phyloP scores from a whole-genome alignment of 2,329 filamentous ascomycete genomes.

The Claviceps paspali region DNA sequence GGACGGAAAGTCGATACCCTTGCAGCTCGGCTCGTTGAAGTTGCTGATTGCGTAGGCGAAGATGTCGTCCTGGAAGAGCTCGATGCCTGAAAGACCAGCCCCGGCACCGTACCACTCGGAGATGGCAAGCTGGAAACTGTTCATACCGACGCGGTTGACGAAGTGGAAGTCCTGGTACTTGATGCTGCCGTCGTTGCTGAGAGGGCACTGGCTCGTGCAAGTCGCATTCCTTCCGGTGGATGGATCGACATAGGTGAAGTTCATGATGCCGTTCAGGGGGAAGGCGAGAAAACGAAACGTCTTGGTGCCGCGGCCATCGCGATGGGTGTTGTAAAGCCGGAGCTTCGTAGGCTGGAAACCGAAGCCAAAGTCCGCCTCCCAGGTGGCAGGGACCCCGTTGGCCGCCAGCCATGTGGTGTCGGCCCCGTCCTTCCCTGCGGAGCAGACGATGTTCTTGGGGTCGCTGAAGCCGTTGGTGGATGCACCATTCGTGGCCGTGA shows the following conservation, averaged over 20 bases:
- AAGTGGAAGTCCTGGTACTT: conserved; percentile 82
- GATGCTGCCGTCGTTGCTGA: conserved; percentile 52
- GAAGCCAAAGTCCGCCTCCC: conserved; percentile 71
- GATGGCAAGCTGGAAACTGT: conserved; percentile 70
- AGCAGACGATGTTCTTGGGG: conserved; percentile 70
- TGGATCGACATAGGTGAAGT: conserved; percentile 79
- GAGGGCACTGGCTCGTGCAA: conserved; percentile 74
- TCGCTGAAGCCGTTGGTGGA: conserved; percentile 52
- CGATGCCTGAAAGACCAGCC: conserved; percentile 71
- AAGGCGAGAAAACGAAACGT: conserved; percentile 76
- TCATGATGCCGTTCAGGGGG: conserved; percentile 86
- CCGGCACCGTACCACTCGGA: conserved; percentile 76
- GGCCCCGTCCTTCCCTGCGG: conserved; percentile 46
- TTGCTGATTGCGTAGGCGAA: conserved; percentile 69
- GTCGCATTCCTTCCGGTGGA: conserved; percentile 47
- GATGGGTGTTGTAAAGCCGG: conserved; percentile 73
- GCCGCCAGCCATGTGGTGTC: conserved; percentile 66
- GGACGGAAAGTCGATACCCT: conserved; percentile 44
- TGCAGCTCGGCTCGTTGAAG: conserved; percentile 81
- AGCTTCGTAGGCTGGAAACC: conserved; percentile 78
- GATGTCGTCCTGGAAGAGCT: conserved; percentile 76
- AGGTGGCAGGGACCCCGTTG: conserved; percentile 63
- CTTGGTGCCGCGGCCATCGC: conserved; percentile 72
- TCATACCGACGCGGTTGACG: conserved; percentile 78
- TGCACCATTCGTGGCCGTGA: conserved; percentile 51